These are phyloP conservation scores for Tylopilus sp. DNA, from an alignment of 768 basidiomycete genomes.

Conservation along the genomic window DNA sequence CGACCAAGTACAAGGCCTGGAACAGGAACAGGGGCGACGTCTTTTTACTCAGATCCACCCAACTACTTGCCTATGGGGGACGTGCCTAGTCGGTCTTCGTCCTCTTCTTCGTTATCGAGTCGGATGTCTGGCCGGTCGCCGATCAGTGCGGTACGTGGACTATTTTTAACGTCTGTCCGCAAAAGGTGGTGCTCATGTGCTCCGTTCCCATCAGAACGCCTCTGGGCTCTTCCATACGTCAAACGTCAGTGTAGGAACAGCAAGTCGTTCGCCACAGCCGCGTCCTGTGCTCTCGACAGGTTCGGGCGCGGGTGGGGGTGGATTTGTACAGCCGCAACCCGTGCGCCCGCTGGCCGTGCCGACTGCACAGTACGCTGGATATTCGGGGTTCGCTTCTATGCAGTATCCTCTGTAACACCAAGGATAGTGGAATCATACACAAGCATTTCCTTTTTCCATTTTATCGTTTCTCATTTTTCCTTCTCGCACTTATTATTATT, in stretches of 20 bases:
- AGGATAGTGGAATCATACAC: background rate
- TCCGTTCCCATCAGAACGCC: constrained; percentile 14
- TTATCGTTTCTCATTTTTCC: background rate
- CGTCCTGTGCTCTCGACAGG: constrained; percentile 13
- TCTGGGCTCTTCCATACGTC: constrained; percentile 23
- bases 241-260: constrained; percentile 5
- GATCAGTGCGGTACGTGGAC: constrained; percentile 23
- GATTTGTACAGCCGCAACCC: constrained; percentile 25
- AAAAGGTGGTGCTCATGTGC: constrained; percentile 5
- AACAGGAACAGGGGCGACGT: constrained; percentile 2
- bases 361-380: constrained; percentile 19
- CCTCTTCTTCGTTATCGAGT: constrained; percentile 32
- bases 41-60: constrained; percentile 25
- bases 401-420: constrained; percentile 18
- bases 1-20: constrained; percentile 11
- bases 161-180: constrained; percentile 1
- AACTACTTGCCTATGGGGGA: constrained; percentile 23
- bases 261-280: constrained; percentile 19
- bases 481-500: constrained; percentile 24
- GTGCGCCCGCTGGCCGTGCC: constrained; percentile 14
- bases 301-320: background rate
- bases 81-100: constrained; percentile 30
- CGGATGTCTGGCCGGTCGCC: constrained; percentile 32
- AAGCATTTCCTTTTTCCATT: background rate
- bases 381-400: constrained; percentile 22